Evolutionary conservation across 306 rosid genomes (phyloP).

Genomic region (Vachellia pachyceras): DNA sequence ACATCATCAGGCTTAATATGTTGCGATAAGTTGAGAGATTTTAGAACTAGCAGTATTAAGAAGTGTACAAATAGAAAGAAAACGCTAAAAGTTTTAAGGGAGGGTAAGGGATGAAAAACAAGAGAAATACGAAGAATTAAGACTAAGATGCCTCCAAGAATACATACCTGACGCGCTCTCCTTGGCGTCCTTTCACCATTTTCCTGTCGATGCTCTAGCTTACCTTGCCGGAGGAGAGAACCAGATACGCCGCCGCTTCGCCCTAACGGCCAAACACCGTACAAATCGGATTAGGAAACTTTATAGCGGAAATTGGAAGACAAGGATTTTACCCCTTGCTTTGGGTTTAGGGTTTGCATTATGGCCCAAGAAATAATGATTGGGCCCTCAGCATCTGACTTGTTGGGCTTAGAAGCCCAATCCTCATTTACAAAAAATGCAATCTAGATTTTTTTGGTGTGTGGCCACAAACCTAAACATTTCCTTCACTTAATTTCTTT

Average conservation of each 20-base stretch:
- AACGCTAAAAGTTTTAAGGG: background rate
- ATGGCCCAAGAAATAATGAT: background rate
- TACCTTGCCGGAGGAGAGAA: background rate
- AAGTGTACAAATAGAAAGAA: background rate
- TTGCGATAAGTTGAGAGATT: background rate
- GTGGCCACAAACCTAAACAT: too few relatives aligned
- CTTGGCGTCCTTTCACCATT: constrained; percentile 92
- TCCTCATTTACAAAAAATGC: too few relatives aligned
- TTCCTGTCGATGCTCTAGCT: constrained; percentile 13
- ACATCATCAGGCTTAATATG: background rate
- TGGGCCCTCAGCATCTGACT: too few relatives aligned
- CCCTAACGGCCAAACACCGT: constrained; percentile 26
- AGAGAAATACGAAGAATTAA: background rate
- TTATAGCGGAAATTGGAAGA: background rate
- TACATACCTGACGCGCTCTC: constrained; percentile 79
- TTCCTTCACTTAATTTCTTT: too few relatives aligned
- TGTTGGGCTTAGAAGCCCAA: too few relatives aligned
- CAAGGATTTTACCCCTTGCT: too few relatives aligned
- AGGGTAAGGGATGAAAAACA: background rate
- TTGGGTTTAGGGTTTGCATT: background rate
- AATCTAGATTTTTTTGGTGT: too few relatives aligned
- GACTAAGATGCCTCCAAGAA: background rate
- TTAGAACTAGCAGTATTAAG: background rate
- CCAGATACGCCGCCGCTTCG: constrained; percentile 16
- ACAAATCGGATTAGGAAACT: background rate